Evolutionary conservation across 1,284 basidiomycete species (phyloP), one percentile per base, ranked within the genome.

Genomic region (Papiliotrema flavescens): DNA sequence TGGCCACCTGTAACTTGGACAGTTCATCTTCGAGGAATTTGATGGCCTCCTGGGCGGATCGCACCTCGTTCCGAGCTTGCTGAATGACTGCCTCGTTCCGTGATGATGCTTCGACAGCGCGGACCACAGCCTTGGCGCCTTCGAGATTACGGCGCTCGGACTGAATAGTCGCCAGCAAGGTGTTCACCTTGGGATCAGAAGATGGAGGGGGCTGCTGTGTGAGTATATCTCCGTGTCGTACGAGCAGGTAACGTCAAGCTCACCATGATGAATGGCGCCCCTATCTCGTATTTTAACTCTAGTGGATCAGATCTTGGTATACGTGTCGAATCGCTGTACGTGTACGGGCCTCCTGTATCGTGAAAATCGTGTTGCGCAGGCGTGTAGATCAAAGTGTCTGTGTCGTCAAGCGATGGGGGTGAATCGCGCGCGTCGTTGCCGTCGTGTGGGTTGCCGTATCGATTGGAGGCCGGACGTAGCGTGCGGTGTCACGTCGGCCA

Each of bases 31-130:
- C 74, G 45, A 77, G 58, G 53, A 74, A 77, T 44, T 66, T 63
- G 59, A 77, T 76, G 11, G 72, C 67, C 3, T 68, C 71, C 58
- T 75, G 73, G 7, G 75, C 74, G 7, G 69, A 57, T 35, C 75
- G 66, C 17, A 77, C 71, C 53, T 77, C 75, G 53, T 77, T 77
- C 47, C 75, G 73, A 37, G 75, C 75, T 56, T 75, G 73, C 53
- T 75, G 73, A 42, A 77, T 77, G 51, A 76, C 75, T 3, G 69
- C 68, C 60, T 76, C 74, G 49, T 77, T 77, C 34, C 67, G 63
- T 3, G 70, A 73, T 3, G 74, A 76, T 0, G 72, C 73, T 60
- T 77, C 74, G 19, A 75, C 65, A 1, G 75, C 74, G 23, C 75
- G 65, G 58, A 76, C 74, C 45, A 75, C 72, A 3, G 75, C 75